Percentiles rank a stretch among this genome's conserved stretches.
Evolutionary conservation across 768 basidiomycete genomes (phyloP).

Genomic region (Pleurotus sapidus): DNA sequence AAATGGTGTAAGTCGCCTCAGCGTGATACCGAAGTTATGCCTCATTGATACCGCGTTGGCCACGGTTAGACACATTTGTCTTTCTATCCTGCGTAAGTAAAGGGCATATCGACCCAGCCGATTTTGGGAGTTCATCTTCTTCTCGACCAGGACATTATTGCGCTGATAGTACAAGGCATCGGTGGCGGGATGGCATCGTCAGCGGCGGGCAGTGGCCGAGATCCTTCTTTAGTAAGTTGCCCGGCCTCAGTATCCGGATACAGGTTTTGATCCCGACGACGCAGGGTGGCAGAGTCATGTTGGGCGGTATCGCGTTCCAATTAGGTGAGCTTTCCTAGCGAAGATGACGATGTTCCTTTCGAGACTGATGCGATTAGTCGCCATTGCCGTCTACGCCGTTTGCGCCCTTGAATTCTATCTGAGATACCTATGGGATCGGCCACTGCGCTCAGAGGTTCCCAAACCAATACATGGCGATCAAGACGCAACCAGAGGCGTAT

Average conservation of each 20-base stretch:
- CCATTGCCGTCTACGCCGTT: conserved; percentile 37
- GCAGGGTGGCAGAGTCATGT: conserved; percentile 46
- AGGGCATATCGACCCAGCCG: not conserved
- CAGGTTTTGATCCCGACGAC: not conserved
- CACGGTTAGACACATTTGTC: conserved; percentile 31
- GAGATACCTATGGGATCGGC: conserved; percentile 34
- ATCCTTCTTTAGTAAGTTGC: conserved; percentile 10
- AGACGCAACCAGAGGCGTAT: conserved; percentile 3
- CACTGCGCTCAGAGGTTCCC: conserved; percentile 17
- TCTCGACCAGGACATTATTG: conserved; percentile 46
- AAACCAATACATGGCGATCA: not conserved
- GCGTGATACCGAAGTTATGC: not conserved
- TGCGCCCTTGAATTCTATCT: conserved; percentile 44
- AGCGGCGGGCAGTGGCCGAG: conserved; percentile 8
- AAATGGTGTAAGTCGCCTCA: conserved; percentile 30
- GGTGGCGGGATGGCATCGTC: conserved; percentile 57
- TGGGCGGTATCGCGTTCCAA: conserved; percentile 62
- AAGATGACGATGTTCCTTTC: not conserved
- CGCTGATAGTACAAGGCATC: conserved; percentile 60
- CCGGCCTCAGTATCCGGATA: not conserved
- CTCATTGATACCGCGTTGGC: not conserved
- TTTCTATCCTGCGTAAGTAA: conserved; percentile 34
- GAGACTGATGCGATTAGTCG: conserved; percentile 23
- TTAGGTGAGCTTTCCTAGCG: conserved; percentile 28
- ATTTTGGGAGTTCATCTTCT: not conserved